Percentiles rank a stretch among this genome's conserved stretches.
Conservation (phyloP, 108 stramenopile species). For the Schizochytrium sp. region DNA sequence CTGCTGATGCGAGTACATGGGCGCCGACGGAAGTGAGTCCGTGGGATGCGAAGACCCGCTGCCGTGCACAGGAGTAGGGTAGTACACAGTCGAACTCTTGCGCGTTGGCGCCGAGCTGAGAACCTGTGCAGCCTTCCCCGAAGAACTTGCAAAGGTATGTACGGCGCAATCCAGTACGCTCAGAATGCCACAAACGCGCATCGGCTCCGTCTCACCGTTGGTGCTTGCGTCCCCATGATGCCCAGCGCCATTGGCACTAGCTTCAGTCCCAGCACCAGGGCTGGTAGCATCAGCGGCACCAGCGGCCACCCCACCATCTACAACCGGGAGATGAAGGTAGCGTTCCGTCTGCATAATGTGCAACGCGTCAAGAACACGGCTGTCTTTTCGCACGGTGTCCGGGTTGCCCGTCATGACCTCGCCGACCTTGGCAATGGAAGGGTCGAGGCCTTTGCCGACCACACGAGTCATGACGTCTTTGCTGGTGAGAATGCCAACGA, state of each 20-base stretch:
- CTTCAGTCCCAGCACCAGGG: too few relatives aligned
- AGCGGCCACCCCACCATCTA: background rate
- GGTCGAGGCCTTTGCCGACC: conserved; percentile 12
- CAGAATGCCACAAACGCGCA: background rate
- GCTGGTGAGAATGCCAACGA: conserved; percentile 25
- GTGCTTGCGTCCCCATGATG: background rate
- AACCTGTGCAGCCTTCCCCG: background rate
- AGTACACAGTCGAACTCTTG: background rate
- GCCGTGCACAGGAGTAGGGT: background rate
- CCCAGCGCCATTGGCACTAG: background rate
- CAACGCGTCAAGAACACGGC: conserved; percentile 13
- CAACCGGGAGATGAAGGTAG: conserved; percentile 23
- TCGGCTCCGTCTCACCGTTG: background rate
- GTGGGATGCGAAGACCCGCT: background rate
- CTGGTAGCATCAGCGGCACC: background rate
- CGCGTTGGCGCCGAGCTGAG: background rate
- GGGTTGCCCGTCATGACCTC: conserved; percentile 21
- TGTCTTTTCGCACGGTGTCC: background rate
- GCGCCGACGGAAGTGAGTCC: background rate
- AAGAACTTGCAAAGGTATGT: background rate
- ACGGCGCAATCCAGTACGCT: conserved; percentile 1
- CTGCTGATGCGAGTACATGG: conserved; percentile 10
- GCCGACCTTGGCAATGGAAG: background rate
- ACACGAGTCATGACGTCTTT: conserved; percentile 26
- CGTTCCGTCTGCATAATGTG: conserved; percentile 1